Conservation (phyloP, 1,284 basidiomycete species). For the Boletus smithii region DNA sequence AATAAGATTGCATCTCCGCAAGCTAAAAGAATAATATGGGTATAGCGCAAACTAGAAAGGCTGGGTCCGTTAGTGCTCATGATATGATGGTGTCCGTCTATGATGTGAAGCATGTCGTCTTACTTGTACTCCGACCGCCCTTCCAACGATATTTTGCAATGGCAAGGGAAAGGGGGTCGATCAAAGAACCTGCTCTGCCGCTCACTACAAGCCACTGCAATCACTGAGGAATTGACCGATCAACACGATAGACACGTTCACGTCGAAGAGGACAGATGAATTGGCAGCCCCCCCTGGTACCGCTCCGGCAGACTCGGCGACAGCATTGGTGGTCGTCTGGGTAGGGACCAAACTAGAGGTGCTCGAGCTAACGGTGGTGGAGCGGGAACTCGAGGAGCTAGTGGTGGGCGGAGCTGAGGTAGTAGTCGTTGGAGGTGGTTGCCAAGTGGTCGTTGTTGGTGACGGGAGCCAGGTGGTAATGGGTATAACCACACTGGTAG, state of each 20-base stretch:
- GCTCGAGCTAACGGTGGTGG: slow-evolving; percentile 14
- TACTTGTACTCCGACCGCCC: slow-evolving; percentile 16
- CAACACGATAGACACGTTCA: slow-evolving; percentile 22
- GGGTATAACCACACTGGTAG: slow-evolving; percentile 12
- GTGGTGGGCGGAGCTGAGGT: slow-evolving; percentile 16
- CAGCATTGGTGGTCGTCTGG: slow-evolving; percentile 15
- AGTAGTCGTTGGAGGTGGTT: slow-evolving; percentile 26
- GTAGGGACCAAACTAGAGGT: slow-evolving; percentile 15
- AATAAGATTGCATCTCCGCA: slow-evolving; percentile 6
- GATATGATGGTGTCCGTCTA: slow-evolving; percentile 19
- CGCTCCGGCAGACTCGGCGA: slow-evolving; percentile 10
- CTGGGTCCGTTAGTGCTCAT: slow-evolving; percentile 21
- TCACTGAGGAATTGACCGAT: slow-evolving; percentile 20
- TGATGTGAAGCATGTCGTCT: slow-evolving; percentile 15
- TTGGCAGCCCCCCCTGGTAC: slow-evolving; percentile 1
- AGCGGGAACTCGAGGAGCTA: slow-evolving; percentile 19
- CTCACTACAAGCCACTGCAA: slow-evolving; percentile 9
- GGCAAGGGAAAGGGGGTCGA: background rate
- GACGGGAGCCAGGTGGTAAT: slow-evolving; percentile 13
- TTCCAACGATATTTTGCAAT: slow-evolving; percentile 2
- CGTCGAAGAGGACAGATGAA: slow-evolving; percentile 13
- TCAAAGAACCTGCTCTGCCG: slow-evolving; percentile 11
- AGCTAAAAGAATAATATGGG: slow-evolving; percentile 24
- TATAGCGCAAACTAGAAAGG: slow-evolving; percentile 27
- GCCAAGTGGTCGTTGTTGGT: slow-evolving; percentile 29